These are phyloP conservation scores for Yamadazyma sp. DNA, from an alignment of 805 yeast genomes.

Conservation along the genomic window DNA sequence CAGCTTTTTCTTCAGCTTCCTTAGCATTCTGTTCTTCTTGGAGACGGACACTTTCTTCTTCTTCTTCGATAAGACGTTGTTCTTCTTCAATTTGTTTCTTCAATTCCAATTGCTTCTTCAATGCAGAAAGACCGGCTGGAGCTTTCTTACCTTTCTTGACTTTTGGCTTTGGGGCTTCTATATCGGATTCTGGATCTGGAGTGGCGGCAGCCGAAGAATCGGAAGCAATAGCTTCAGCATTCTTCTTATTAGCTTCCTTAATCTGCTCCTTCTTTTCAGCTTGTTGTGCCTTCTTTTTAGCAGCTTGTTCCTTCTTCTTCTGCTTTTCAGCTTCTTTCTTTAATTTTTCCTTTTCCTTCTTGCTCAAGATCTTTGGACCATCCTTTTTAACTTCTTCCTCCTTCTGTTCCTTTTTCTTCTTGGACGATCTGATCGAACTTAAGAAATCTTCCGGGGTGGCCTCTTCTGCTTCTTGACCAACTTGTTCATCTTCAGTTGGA, in stretches of 20 bases:
- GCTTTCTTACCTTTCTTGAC: slow-evolving; percentile 65
- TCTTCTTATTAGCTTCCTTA: slow-evolving; percentile 46
- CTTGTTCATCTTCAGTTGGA: slow-evolving; percentile 36
- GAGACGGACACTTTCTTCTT: slow-evolving; percentile 49
- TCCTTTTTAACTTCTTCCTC: slow-evolving; percentile 53
- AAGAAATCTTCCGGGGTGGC: slow-evolving; percentile 53
- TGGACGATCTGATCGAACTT: slow-evolving; percentile 77
- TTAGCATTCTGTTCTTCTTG: slow-evolving; percentile 51
- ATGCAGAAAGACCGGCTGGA: slow-evolving; percentile 87
- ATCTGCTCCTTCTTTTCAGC: slow-evolving; percentile 59
- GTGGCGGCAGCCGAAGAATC: slow-evolving; percentile 27
- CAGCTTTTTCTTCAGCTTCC: slow-evolving; percentile 67
- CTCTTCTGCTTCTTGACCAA: slow-evolving; percentile 26
- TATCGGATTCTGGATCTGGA: slow-evolving; percentile 29
- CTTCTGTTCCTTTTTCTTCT: slow-evolving; percentile 63
- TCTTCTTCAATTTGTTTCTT: slow-evolving; percentile 88
- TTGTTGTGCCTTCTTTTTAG: slow-evolving; percentile 74
- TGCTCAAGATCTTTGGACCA: slow-evolving; percentile 77
- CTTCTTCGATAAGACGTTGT: slow-evolving; percentile 68
- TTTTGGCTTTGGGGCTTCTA: slow-evolving; percentile 32
- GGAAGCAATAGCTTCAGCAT: slow-evolving; percentile 38
- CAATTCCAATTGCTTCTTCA: slow-evolving; percentile 84
- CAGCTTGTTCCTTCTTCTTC: slow-evolving; percentile 86
- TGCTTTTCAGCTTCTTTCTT: slow-evolving; percentile 91
- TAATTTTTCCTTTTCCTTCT: slow-evolving; percentile 93